Base-by-base conservation (phyloP, 495 filamentous ascomycete genomes). In the Jackrogersella multiformis region DNA sequence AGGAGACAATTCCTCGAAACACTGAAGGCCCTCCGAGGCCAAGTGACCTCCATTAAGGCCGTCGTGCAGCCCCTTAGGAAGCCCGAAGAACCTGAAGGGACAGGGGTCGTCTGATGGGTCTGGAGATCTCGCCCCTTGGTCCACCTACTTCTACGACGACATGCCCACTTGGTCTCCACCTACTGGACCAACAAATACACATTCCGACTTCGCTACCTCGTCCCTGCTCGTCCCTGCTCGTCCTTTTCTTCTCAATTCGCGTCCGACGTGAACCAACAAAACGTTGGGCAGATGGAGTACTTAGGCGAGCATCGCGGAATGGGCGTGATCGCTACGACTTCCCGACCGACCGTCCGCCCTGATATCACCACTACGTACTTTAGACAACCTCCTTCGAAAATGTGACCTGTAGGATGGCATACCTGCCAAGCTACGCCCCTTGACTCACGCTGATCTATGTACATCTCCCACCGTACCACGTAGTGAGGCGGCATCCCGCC, bases 41-140 rank as follows among this genome's bases (percentile, higher is more conserved):
- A 59, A 68, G 7, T 61, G 53, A 68, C 59, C 54, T 68, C 20
- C 34, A 16, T 21, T 68, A 53, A 68, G 65, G 65, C 65, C 58
- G 52, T 59, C 35, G 58, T 68, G 65, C 65, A 68, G 58, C 45
- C 59, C 39, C 28, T 63, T 13, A 58, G 36, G 15, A 39, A 51
- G 39, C 64, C 64, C 56, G 51, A 61, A 32, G 13, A 24, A n/a
- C 62, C 38, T 46, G 20, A 54, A 51, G 9, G 21, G 23, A 10
- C 48, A 51, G 44, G 38, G 48, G 55, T 51, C n/a, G 24, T 59
- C 38, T 53, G 55, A 66, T 46, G 38, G 53, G 35, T 44, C 26
- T 36, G 48, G 62, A 58, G 46, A 58, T 57, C 65, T 34, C 48
- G 38, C 42, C 13, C 34, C 35, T 51, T 56, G 44, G 42, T 41